Evolutionary conservation across 2,329 filamentous ascomycete genomes (phyloP).

Genomic region (Monilinia polystroma): DNA sequence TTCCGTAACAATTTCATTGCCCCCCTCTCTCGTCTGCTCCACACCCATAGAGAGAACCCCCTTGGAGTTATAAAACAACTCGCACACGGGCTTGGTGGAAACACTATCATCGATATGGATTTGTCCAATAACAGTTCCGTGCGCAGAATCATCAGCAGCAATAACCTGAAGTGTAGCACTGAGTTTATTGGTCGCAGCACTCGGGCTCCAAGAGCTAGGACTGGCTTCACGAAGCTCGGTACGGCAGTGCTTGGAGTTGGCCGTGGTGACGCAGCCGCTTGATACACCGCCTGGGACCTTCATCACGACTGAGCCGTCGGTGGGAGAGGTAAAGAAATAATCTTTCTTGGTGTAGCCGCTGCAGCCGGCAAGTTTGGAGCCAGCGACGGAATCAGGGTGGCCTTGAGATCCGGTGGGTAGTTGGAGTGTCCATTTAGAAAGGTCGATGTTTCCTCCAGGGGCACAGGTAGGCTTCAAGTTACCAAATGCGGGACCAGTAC

Average conservation of each 20-base stretch:
- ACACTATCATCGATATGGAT: slow-evolving; percentile 43
- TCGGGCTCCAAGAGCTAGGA: slow-evolving; percentile 42
- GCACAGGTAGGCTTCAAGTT: slow-evolving; percentile 25
- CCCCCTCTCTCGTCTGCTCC: slow-evolving; percentile 41
- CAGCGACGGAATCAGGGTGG: slow-evolving; percentile 38
- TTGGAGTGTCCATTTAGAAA: slow-evolving; percentile 42
- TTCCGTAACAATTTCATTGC: slow-evolving; percentile 38
- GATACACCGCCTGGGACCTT: slow-evolving; percentile 43
- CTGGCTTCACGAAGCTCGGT: slow-evolving; percentile 45
- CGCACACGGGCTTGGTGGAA: slow-evolving; percentile 44
- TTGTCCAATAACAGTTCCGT: slow-evolving; percentile 44
- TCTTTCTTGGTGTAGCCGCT: slow-evolving; percentile 40
- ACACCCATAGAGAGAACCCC: slow-evolving; percentile 44
- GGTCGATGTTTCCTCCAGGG: slow-evolving; percentile 42
- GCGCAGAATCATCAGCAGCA: slow-evolving; percentile 40
- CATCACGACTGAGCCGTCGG: slow-evolving; percentile 43
- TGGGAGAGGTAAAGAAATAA: slow-evolving; percentile 42
- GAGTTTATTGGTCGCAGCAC: slow-evolving; percentile 40
- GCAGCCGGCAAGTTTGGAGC: slow-evolving; percentile 42
- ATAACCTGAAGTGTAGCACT: slow-evolving; percentile 39
- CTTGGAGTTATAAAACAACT: slow-evolving; percentile 43
- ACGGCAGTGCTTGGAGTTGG: slow-evolving; percentile 45
- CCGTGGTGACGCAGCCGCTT: slow-evolving; percentile 43
- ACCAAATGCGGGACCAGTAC: not conserved
- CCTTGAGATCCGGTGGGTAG: slow-evolving; percentile 42